A percentile compares a stretch with the other conserved stretches of the same genome.
phyloP scores from a whole-genome alignment of 768 basidiomycete species.

The Amanita subjunquillea region DNA sequence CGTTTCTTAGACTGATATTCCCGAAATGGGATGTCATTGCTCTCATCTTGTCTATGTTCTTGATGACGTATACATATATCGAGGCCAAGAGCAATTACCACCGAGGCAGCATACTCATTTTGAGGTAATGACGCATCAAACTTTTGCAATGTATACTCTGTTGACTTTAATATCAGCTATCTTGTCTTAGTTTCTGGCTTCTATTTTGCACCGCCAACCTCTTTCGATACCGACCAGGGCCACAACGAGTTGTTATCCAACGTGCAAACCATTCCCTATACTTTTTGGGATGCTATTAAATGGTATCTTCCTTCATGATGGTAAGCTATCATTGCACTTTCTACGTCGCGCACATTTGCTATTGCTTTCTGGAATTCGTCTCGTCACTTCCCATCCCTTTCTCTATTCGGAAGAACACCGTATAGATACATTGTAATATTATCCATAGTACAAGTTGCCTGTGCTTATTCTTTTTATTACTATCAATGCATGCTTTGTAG shows the following conservation, averaged over 20 bases:
- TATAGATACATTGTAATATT: conserved; percentile 3
- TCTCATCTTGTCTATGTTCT: conserved; percentile 91
- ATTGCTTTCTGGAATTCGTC: neutral
- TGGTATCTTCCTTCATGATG: conserved; percentile 26
- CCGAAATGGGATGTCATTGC: conserved; percentile 97
- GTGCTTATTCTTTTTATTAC: conserved; percentile 5
- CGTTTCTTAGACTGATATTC: conserved; percentile 71
- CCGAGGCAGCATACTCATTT: conserved; percentile 88
- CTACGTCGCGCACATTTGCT: neutral
- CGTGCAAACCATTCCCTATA: conserved; percentile 27
- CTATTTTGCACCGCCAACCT: conserved; percentile 69
- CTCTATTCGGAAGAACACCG: neutral
- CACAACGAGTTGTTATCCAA: conserved; percentile 12
- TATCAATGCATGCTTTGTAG: conserved; percentile 47
- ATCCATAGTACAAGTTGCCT: conserved; percentile 3
- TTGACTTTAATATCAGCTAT: conserved; percentile 44
- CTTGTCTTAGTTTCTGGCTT: conserved; percentile 87
- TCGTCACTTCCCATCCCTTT: neutral
- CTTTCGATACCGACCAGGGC: conserved; percentile 28
- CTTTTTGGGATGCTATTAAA: conserved; percentile 26
- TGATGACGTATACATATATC: conserved; percentile 98
- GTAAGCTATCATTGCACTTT: conserved; percentile 1
- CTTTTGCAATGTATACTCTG: neutral
- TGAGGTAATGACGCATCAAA: conserved; percentile 49
- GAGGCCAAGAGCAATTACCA: conserved; percentile 99